phyloP scores from a whole-genome alignment of 2,329 filamentous ascomycete genomes.

The Aspergillus tanneri region DNA sequence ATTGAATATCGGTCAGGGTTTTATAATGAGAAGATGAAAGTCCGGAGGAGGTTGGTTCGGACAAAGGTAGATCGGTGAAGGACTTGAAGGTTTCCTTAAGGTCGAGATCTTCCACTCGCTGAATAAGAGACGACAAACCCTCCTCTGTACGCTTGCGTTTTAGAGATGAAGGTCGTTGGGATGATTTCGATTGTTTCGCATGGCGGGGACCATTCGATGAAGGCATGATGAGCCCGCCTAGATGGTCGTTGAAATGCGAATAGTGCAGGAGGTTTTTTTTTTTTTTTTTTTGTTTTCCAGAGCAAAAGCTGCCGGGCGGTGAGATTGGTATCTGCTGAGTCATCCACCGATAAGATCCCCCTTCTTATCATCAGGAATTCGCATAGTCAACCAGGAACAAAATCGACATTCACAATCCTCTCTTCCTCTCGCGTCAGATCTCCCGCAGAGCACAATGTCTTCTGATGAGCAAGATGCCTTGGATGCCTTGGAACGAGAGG shows the following conservation, averaged over 20 bases:
- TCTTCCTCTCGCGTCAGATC: neutral
- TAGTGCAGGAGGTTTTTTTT: neutral
- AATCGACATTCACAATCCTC: too few species aligned
- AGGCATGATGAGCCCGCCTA: constrained; percentile 33
- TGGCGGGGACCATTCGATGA: constrained; percentile 27
- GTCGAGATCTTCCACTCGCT: constrained; percentile 47
- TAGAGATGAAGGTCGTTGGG: constrained; percentile 32
- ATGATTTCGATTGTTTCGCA: constrained; percentile 31
- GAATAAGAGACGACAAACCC: constrained; percentile 42
- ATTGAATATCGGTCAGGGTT: constrained; percentile 86
- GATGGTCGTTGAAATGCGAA: constrained; percentile 19
- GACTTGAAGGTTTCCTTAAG: constrained; percentile 55
- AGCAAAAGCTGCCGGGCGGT: constrained; percentile 21
- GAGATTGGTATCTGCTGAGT: constrained; percentile 36
- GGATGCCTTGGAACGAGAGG: constrained; percentile 76
- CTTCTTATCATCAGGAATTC: constrained; percentile 11
- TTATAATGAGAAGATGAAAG: constrained; percentile 87
- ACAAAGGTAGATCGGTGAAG: constrained; percentile 85
- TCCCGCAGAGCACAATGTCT: constrained; percentile 40
- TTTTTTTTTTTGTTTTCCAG: constrained; percentile 11
- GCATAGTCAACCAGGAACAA: too few species aligned
- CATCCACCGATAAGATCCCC: constrained; percentile 35
- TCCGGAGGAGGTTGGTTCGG: constrained; percentile 72
- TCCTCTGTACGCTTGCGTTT: constrained; percentile 51
- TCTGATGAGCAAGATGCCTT: constrained; percentile 73